These are phyloP conservation scores for Kwoniella mangroviensis DNA, from an alignment of 768 basidiomycete species.

Conservation along the genomic window DNA sequence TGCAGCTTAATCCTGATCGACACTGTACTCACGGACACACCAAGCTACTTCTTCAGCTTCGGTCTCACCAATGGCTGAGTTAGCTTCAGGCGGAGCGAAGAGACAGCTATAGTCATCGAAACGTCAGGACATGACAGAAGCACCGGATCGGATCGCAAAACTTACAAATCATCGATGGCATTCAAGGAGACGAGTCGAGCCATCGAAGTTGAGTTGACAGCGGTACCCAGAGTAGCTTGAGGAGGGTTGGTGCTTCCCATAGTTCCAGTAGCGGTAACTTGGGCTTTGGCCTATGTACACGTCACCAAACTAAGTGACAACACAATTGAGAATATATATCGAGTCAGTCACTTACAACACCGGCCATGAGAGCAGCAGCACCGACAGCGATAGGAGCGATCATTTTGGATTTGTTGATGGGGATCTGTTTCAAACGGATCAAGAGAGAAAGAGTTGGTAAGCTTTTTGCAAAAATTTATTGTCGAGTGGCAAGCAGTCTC, in stretches of 20 bases:
- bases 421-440: not conserved
- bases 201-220: slow-evolving; percentile 56
- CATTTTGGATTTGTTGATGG: slow-evolving; percentile 16
- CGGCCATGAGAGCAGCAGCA: slow-evolving; percentile 41
- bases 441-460: not conserved
- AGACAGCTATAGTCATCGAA: slow-evolving; percentile 36
- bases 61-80: slow-evolving; percentile 56
- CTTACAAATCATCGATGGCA: slow-evolving; percentile 56
- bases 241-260: slow-evolving; percentile 54
- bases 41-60: slow-evolving; percentile 59
- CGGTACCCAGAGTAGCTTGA: slow-evolving; percentile 48
- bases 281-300: slow-evolving; percentile 36
- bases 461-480: no score
- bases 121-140: not conserved
- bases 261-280: slow-evolving; percentile 56
- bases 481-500: no score
- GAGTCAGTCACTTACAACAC: slow-evolving; percentile 27
- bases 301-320: not conserved
- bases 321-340: no score
- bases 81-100: slow-evolving; percentile 47
- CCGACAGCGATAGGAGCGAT: slow-evolving; percentile 32
- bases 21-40: slow-evolving; percentile 54
- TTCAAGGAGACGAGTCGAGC: slow-evolving; percentile 56
- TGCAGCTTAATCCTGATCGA: not conserved
- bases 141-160: not conserved